Conservation (phyloP, 2,329 filamentous ascomycete genomes). For the Neonectria faginata region DNA sequence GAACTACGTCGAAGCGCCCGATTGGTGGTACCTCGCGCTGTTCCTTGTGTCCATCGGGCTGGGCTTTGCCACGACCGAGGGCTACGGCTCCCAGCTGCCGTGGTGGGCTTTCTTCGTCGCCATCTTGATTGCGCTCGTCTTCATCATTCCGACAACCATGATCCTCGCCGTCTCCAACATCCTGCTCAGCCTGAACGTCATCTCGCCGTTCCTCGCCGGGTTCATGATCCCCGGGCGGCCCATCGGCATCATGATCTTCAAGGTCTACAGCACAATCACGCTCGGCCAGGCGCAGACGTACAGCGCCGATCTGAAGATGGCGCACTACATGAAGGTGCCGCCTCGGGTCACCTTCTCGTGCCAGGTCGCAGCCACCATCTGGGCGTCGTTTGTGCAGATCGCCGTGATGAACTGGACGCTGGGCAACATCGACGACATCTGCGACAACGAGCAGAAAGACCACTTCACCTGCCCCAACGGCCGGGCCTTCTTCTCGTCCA, state of each 20-base stretch:
- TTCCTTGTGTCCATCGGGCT: slow-evolving; percentile 50
- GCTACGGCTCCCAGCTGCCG: slow-evolving; percentile 45
- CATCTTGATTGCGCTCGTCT: slow-evolving; percentile 41
- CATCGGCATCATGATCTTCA: slow-evolving; percentile 45
- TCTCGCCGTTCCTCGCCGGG: slow-evolving; percentile 53
- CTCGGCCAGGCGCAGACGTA: slow-evolving; percentile 59
- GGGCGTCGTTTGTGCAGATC: slow-evolving; percentile 60
- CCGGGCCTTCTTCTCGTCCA: slow-evolving; percentile 62
- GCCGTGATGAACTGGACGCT: slow-evolving; percentile 59
- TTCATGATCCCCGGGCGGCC: slow-evolving; percentile 43
- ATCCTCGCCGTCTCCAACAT: slow-evolving; percentile 53
- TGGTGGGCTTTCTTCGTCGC: slow-evolving; percentile 48
- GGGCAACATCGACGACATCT: slow-evolving; percentile 62
- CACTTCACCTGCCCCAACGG: slow-evolving; percentile 55
- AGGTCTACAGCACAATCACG: slow-evolving; percentile 42
- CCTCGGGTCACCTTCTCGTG: slow-evolving; percentile 49
- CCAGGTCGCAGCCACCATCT: slow-evolving; percentile 58
- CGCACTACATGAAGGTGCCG: slow-evolving; percentile 63
- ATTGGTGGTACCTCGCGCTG: slow-evolving; percentile 55
- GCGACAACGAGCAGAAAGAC: slow-evolving; percentile 45
- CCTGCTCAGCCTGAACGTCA: slow-evolving; percentile 53
- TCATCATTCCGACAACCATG: slow-evolving; percentile 43
- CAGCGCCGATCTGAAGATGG: slow-evolving; percentile 61
- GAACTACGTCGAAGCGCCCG: slow-evolving; percentile 52
- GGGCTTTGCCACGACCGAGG: slow-evolving; percentile 45